Percentiles rank a stretch among this genome's conserved stretches.
These are phyloP conservation scores for Mycena olivaceomarginata DNA, from an alignment of 768 basidiomycete genomes.

Conservation along the genomic window DNA sequence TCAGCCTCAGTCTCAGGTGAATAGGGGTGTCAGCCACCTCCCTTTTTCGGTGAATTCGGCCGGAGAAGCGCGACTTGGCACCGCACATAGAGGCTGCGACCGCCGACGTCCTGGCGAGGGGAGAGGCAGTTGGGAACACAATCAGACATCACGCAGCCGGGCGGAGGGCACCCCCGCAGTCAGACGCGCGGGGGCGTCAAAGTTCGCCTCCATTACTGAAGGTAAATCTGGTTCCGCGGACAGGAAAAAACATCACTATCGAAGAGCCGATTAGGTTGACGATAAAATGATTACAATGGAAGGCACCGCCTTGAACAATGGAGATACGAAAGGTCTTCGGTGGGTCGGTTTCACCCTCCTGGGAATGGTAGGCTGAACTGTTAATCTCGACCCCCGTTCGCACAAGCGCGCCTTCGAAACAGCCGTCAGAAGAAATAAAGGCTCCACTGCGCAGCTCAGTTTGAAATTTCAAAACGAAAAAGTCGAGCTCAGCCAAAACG, in stretches of 20 bases:
- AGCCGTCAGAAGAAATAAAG: slow-evolving; percentile 15
- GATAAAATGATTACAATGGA: slow-evolving; percentile 43
- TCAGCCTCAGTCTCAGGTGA: slow-evolving; percentile 31
- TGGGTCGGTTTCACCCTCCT: slow-evolving; percentile 41
- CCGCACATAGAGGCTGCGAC: slow-evolving; percentile 22
- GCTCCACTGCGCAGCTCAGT: slow-evolving; percentile 29
- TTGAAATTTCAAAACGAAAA: slow-evolving; percentile 3
- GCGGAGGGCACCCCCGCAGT: slow-evolving; percentile 6
- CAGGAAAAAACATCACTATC: not conserved
- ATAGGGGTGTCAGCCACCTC: slow-evolving; percentile 42
- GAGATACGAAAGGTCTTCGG: slow-evolving; percentile 10
- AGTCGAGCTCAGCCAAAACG: slow-evolving; percentile 29
- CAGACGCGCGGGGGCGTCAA: slow-evolving; percentile 21
- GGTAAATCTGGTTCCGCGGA: slow-evolving; percentile 36
- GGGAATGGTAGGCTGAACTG: slow-evolving; percentile 41
- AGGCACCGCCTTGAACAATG: slow-evolving; percentile 40
- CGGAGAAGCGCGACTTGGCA: slow-evolving; percentile 21
- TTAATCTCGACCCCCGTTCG: slow-evolving; percentile 18
- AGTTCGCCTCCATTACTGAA: not conserved
- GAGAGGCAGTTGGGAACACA: slow-evolving; percentile 23
- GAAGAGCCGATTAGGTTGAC: slow-evolving; percentile 25
- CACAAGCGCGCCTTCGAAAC: slow-evolving; percentile 18
- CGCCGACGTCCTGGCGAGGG: slow-evolving; percentile 20
- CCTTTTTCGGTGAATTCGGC: slow-evolving; percentile 35
- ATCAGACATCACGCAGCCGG: slow-evolving; percentile 36